phyloP scores from a whole-genome alignment of 345 rosid species.

The Kandelia obovata region DNA sequence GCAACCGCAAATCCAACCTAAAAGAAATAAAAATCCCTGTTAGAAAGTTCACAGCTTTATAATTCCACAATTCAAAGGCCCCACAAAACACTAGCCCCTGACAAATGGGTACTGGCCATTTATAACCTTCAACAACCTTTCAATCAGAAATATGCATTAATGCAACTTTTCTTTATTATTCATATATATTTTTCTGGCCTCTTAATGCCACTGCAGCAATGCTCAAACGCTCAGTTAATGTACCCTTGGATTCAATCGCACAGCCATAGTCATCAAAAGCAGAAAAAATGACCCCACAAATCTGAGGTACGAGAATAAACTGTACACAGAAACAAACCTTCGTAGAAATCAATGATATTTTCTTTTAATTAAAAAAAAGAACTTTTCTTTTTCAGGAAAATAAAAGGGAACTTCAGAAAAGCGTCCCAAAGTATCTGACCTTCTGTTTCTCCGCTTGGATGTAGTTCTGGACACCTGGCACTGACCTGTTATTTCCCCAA shows the following conservation, averaged over 20 bases:
- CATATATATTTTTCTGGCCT: neutral
- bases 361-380: neutral
- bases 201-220: neutral
- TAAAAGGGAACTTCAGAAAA: slow-evolving; percentile 3
- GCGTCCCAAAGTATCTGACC: slow-evolving; percentile 38
- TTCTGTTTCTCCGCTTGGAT: slow-evolving; percentile 92
- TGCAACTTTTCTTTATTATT: neutral
- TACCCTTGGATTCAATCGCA: slow-evolving; percentile 10
- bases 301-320: neutral
- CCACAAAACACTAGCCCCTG: too few species aligned
- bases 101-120: too few species aligned
- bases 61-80: too few species aligned
- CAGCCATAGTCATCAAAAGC: neutral
- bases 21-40: too few species aligned
- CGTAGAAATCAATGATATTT: too few species aligned
- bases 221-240: neutral
- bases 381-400: neutral
- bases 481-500: slow-evolving; percentile 40
- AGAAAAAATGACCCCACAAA: neutral
- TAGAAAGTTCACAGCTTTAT: too few species aligned
- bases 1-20: too few species aligned
- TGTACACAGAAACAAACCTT: neutral
- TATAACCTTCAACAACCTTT: too few species aligned
- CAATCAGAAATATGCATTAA: too few species aligned
- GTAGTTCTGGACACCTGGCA: slow-evolving; percentile 75